Base-by-base conservation (phyloP, 2,329 filamentous ascomycete genomes). In the Arthrobotrys iridis region DNA sequence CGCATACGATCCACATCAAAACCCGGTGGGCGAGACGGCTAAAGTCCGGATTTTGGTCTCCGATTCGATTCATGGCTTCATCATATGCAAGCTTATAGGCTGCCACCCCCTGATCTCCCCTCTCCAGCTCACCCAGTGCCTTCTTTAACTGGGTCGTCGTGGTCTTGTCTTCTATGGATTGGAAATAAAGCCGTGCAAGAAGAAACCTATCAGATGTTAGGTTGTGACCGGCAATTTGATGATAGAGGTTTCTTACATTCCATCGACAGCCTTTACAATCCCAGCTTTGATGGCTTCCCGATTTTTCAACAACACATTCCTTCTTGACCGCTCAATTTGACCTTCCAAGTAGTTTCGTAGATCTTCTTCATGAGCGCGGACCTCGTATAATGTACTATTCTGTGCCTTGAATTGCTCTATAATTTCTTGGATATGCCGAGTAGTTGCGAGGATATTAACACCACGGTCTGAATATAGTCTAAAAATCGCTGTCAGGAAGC, bases 111-210 rank as follows among this genome's bases (percentile, higher is more conserved):
- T 20, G 40, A n/a, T n/a, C n/a, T 8, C 40, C 11, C n/a, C 40
- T 80, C 0, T 79, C 77, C 0, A 85, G 74, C 0, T 76, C 78
- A 41, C 67, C 11, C 1, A 86, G 76, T 2, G 81, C 79, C 0
- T 26, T 58, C 33, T 77, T 73, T 2, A 86, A 76, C 0, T 77
- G 79, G 45, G 82, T 83, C 0, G 60, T 43, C 0, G 82, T 81
- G 33, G 35, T 77, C 68, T 82, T 82, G n/a, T 78, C 79, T 4
- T 67, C 63, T 0, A 84, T 77, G 0, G 81, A 82, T 18, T 81
- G 79, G 6, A 83, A 64, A 77, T 84, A 78, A 11, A 85, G 80
- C 28, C 82, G 77, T 6, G 82, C 83, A n/a, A 84, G 79, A 4
- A 84, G 80, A 77, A 84, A 83, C 81, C 82, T 83, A 70, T 33